These are phyloP conservation scores for Aureobasidium mangrovei DNA, from an alignment of 2,329 filamentous ascomycete genomes.

Conservation along the genomic window DNA sequence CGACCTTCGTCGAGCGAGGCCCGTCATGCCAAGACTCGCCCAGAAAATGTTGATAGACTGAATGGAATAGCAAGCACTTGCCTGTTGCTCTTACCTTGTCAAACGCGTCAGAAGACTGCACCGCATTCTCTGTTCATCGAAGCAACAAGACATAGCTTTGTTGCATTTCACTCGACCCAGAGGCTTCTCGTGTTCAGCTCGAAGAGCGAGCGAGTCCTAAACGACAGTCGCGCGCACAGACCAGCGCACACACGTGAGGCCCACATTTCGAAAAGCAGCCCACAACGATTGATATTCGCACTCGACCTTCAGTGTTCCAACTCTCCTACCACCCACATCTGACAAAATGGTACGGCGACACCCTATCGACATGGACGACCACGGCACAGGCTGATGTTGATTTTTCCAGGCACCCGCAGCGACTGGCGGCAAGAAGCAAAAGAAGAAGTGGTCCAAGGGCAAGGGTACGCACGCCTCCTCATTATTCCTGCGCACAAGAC, in stretches of 20 bases:
- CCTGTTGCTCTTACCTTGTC: neutral
- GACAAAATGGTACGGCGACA: constrained; percentile 34
- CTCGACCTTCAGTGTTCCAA: constrained; percentile 1
- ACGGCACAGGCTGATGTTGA: constrained; percentile 7
- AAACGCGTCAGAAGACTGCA: too few species aligned
- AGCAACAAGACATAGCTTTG: neutral
- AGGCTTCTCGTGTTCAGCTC: neutral
- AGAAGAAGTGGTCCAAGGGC: constrained; percentile 68
- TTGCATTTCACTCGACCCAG: too few species aligned
- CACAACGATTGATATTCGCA: constrained; percentile 9
- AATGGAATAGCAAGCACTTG: neutral
- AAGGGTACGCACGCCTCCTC: constrained; percentile 27
- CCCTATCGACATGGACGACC: neutral
- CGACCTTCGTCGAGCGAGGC: too few species aligned
- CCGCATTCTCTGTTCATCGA: neutral
- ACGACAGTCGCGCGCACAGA: constrained; percentile 1
- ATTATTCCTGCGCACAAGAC: neutral
- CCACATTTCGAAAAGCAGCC: constrained; percentile 1
- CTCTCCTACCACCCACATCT: constrained; percentile 23
- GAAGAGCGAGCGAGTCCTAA: neutral
- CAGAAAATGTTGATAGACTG: neutral
- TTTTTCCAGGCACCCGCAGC: constrained; percentile 41
- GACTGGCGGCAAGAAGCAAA: constrained; percentile 68
- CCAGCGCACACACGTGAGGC: constrained; percentile 6
- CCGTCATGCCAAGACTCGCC: neutral